Evolutionary conservation across 148 eudicot species (phyloP), one percentile per base, ranked within the genome.

Genomic region (Cornus suecica): DNA sequence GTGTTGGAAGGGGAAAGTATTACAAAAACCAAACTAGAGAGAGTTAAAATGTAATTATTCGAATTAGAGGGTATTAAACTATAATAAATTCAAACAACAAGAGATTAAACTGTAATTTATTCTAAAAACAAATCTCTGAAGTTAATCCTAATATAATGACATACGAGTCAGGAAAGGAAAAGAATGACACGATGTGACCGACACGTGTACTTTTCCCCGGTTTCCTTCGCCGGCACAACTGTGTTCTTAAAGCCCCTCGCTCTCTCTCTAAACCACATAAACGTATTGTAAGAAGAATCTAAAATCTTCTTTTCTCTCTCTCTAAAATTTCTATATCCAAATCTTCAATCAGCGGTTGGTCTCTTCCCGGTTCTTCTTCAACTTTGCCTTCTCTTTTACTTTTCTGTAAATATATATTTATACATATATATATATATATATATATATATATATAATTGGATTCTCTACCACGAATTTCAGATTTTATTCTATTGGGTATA

Each of bases 171-270:
- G 3, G 62, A 6, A 58, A 58, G 9, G 24, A 58, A 58, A n/a
- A 13, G 27, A 13, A 72, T 8, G 65, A 11, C 66, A 30, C 37
- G 15, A 26, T 27, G n/a, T 15, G 26, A 68, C 48, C 42, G 22
- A 56, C 78, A 76, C 72, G 78, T 76, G 78, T 68, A 76, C 66
- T 29, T 30, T 3, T n/a, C 23, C n/a, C 71, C 72, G 48, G 66
- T 34, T 54, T 26, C 32, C 56, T 68, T 68, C 26, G 73, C 78
- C 66, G 66, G 73, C 66, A 34, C 9, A 2, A 58, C 62, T 9
- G 37, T 63, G 76, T 22, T 42, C 76, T 24, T 25, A 54, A 70
- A 77, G 16, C 18, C 23, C 52, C 66, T 24, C 66, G 3, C 45
- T 34, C 14, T 25, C 22, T 29, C 26, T 29, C 37, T 71, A 32